These are phyloP conservation scores for Phytophthora melonis DNA, from an alignment of 352 stramenopile species.

Conservation along the genomic window DNA sequence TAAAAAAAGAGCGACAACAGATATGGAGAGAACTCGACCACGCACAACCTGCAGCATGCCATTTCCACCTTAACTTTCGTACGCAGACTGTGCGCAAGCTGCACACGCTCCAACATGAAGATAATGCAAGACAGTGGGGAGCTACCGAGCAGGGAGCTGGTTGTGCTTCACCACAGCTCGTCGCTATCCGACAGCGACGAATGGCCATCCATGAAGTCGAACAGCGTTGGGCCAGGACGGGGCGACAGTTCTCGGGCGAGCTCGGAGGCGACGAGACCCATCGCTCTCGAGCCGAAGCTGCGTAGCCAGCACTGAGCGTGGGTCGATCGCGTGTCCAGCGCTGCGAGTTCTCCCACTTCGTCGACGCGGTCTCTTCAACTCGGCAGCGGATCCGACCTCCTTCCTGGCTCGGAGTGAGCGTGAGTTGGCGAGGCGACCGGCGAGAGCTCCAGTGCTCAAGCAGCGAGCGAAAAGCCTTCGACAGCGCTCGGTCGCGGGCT, in stretches of 20 bases:
- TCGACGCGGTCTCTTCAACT: slow-evolving; percentile 27
- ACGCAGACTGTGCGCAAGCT: too few relatives aligned
- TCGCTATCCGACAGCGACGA: neutral
- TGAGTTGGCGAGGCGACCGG: slow-evolving; percentile 24
- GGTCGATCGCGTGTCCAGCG: slow-evolving; percentile 9
- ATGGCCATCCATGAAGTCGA: slow-evolving; percentile 10
- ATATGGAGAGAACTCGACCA: too few relatives aligned
- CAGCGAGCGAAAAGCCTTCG: slow-evolving; percentile 35
- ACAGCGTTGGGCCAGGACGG: neutral
- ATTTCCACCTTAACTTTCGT: too few relatives aligned
- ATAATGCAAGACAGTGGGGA: neutral
- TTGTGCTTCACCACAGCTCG: neutral
- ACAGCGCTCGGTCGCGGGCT: slow-evolving; percentile 28
- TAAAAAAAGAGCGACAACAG: neutral
- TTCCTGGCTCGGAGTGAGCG: slow-evolving; percentile 22
- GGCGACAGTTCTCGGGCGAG: slow-evolving; percentile 3
- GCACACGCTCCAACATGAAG: neutral
- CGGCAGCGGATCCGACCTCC: slow-evolving; percentile 23
- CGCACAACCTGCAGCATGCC: too few relatives aligned
- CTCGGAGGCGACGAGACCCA: slow-evolving; percentile 13
- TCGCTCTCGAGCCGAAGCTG: neutral
- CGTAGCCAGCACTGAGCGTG: neutral
- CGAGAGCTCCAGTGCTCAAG: slow-evolving; percentile 33
- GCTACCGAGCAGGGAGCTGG: neutral
- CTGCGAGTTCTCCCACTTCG: neutral